Conservation (phyloP, 306 rosid species). For the Quercus engelmannii region DNA sequence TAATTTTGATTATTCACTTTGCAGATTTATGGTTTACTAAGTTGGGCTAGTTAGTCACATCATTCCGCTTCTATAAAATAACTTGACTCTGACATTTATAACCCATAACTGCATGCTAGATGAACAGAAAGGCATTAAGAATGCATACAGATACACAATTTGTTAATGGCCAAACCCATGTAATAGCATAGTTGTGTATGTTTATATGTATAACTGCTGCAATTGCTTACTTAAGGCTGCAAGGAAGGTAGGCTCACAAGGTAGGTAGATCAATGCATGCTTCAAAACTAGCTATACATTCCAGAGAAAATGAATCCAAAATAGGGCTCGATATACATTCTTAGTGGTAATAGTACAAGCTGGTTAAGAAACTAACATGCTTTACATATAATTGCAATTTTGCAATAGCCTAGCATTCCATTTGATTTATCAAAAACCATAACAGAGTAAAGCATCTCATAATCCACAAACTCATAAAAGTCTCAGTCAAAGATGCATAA, state of each 20-base stretch:
- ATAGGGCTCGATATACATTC: background rate
- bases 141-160: background rate
- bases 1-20: background rate
- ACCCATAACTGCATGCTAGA: background rate
- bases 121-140: background rate
- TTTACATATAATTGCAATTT: background rate
- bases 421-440: background rate
- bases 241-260: background rate
- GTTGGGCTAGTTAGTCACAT: background rate
- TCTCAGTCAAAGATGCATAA: slow-evolving; percentile 5
- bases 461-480: slow-evolving; percentile 1
- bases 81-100: background rate
- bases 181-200: background rate
- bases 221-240: background rate
- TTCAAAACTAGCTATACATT: background rate
- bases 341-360: background rate
- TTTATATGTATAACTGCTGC: background rate
- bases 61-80: background rate
- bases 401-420: slow-evolving; percentile 6
- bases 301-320: background rate
- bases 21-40: background rate
- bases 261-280: background rate
- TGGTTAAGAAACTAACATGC: background rate
- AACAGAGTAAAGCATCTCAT: background rate
- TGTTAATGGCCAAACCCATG: background rate